phyloP scores from a whole-genome alignment of 305 asterid species.

The Solanum hybrid region DNA sequence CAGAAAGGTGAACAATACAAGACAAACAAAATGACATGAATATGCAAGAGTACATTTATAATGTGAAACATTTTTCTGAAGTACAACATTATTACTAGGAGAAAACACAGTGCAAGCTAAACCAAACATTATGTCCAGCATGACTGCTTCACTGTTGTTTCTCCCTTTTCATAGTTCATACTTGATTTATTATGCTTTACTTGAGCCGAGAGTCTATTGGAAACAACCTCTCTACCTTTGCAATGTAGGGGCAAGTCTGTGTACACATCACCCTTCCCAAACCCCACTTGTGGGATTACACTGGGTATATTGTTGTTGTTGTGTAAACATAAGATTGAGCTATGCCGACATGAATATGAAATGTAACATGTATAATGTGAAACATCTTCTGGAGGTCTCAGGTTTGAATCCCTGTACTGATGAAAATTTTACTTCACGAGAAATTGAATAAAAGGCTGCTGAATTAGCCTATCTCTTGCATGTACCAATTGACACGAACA shows the following conservation, averaged over 20 bases:
- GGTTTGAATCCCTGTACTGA: neutral
- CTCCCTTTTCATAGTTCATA: neutral
- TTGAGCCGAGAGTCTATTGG: neutral
- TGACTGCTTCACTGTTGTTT: neutral
- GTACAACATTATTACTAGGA: neutral
- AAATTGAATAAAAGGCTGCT: neutral
- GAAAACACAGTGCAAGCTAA: neutral
- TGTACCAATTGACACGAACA: neutral
- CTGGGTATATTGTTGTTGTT: neutral
- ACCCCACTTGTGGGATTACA: neutral
- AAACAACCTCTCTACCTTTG: neutral
- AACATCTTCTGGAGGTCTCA: neutral
- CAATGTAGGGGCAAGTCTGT: neutral
- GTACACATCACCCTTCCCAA: neutral
- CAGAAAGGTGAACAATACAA: neutral
- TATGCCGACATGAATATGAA: neutral
- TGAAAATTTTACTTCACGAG: neutral
- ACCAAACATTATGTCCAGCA: neutral
- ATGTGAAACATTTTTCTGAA: neutral
- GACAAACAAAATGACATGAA: neutral
- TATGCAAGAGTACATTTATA: neutral
- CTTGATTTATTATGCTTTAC: neutral
- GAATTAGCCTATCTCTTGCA: neutral
- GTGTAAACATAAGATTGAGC: neutral
- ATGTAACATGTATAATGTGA: neutral